These are phyloP conservation scores for Hansenula lynferdii DNA, from an alignment of 1,139 yeast genomes.

Conservation along the genomic window DNA sequence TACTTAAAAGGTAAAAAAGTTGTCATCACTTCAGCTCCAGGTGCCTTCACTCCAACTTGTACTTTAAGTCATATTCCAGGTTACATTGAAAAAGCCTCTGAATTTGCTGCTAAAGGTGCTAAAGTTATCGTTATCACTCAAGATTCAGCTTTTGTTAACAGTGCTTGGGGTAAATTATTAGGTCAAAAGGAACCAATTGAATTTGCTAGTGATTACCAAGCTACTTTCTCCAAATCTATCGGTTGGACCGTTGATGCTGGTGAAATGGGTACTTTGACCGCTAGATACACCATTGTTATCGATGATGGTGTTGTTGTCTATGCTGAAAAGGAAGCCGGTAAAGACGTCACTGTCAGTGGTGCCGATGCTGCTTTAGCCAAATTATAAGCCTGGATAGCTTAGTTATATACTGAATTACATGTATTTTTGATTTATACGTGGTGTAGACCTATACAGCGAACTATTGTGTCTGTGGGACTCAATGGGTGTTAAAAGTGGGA, in stretches of 20 bases:
- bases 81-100: conserved; percentile 45
- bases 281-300: conserved; percentile 68
- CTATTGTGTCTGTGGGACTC: no score
- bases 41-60: conserved; percentile 91
- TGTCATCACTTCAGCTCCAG: conserved; percentile 79
- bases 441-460: no score
- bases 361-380: conserved; percentile 49
- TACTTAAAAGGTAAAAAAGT: conserved; percentile 33
- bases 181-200: conserved; percentile 42
- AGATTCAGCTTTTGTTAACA: conserved; percentile 76
- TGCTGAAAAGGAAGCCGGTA: conserved; percentile 59
- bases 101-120: conserved; percentile 62
- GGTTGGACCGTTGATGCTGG: conserved; percentile 58
- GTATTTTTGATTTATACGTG: no score
- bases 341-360: conserved; percentile 60
- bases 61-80: conserved; percentile 80
- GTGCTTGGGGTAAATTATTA: conserved; percentile 79
- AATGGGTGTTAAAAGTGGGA: no score
- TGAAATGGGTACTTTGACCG: conserved; percentile 57
- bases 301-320: conserved; percentile 61
- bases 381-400: conserved; percentile 16
- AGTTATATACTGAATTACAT: no score
- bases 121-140: conserved; percentile 70
- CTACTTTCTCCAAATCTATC: conserved; percentile 52
- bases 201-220: conserved; percentile 73